phyloP scores from a whole-genome alignment of 257 asterid genomes.

The Nicotiana tabacum region DNA sequence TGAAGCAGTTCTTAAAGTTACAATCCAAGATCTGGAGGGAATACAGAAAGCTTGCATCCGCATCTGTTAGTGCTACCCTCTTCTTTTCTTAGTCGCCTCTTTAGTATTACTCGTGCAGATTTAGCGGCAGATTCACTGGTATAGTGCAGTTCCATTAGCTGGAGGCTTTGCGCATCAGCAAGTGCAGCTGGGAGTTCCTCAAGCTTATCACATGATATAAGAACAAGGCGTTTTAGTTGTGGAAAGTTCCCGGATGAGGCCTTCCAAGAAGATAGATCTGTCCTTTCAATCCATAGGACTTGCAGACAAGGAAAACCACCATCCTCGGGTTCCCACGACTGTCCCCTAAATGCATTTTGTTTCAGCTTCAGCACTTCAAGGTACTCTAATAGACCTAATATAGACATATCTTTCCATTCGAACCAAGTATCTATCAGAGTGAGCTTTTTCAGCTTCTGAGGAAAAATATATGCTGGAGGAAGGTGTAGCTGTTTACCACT shows the following conservation, averaged over 20 bases:
- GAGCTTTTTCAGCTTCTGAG: conserved; percentile 14
- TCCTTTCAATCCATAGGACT: conserved; percentile 20
- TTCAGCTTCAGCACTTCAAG: conserved; percentile 29
- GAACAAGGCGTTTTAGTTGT: conserved; percentile 17
- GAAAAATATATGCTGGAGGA: conserved; percentile 18
- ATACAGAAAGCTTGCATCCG: conserved; percentile 15
- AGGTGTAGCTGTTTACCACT: neutral
- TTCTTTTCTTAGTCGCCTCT: conserved; percentile 1
- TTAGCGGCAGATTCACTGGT: conserved; percentile 18
- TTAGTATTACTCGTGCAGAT: conserved; percentile 24
- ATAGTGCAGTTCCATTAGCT: conserved; percentile 15
- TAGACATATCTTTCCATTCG: conserved; percentile 19
- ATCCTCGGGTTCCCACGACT: conserved; percentile 16
- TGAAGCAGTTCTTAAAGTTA: neutral
- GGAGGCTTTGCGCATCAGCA: conserved; percentile 23
- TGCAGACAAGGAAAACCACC: conserved; percentile 22
- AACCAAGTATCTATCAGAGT: conserved; percentile 17
- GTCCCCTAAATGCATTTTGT: conserved; percentile 21
- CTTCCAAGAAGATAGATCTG: conserved; percentile 20
- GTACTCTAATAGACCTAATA: conserved; percentile 10
- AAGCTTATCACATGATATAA: conserved; percentile 20
- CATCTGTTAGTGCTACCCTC: too few species aligned
- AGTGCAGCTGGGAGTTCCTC: conserved; percentile 21
- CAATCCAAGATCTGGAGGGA: conserved; percentile 22
- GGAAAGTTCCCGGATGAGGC: conserved; percentile 26